phyloP scores from a whole-genome alignment of 1,139 yeast genomes.

The Hanseniaspora sp. region DNA sequence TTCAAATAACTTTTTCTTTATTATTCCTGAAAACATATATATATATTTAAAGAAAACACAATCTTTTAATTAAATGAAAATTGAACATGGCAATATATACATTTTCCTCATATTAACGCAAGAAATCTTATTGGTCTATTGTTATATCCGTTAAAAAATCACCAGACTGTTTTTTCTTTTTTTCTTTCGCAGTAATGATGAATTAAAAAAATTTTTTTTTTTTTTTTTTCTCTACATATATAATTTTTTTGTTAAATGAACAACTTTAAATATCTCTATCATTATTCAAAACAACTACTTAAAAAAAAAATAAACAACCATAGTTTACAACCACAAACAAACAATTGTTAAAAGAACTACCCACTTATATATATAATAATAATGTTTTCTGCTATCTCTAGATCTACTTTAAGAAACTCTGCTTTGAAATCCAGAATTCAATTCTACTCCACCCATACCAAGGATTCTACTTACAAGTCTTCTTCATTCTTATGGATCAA shows the following conservation, averaged over 20 bases:
- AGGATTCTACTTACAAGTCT: conserved; percentile 17
- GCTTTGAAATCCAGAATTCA: conserved; percentile 9
- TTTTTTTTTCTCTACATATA: not conserved
- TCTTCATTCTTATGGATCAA: conserved; percentile 20
- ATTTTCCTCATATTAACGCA: not conserved
- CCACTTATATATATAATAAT: not conserved
- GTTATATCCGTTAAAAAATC: not conserved
- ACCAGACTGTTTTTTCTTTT: not conserved
- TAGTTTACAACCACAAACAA: not conserved
- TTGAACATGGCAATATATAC: too few species aligned
- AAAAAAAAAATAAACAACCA: not conserved
- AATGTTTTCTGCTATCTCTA: conserved; percentile 11
- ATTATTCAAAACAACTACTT: not conserved
- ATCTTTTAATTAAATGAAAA: too few species aligned
- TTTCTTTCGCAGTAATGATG: not conserved
- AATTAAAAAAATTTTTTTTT: too few species aligned
- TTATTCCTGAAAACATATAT: too few species aligned
- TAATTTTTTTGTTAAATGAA: too few species aligned
- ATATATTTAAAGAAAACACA: too few species aligned
- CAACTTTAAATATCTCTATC: too few species aligned
- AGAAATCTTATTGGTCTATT: not conserved
- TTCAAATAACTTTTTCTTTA: too few species aligned
- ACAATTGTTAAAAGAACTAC: not conserved
- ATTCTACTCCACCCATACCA: conserved; percentile 13
- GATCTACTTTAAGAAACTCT: conserved; percentile 7